Conservation (phyloP, 257 asterid genomes). For the Nemophila menziesii region DNA sequence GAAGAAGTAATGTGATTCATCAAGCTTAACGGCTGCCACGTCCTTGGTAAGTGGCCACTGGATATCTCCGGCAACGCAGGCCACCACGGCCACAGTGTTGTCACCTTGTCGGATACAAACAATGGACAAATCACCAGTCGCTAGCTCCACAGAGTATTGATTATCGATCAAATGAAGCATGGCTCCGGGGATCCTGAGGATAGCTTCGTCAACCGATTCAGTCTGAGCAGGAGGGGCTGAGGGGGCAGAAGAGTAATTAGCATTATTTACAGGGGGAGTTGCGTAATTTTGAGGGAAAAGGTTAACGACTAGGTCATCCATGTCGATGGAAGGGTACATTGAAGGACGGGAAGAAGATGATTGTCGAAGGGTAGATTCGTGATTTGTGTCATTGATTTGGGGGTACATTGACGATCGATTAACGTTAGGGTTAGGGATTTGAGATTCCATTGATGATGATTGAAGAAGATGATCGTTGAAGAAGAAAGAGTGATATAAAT, state of each 20-base stretch:
- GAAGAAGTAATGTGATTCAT: constrained; percentile 72
- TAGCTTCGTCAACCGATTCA: constrained; percentile 31
- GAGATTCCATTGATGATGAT: constrained; percentile 40
- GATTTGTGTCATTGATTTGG: constrained; percentile 24
- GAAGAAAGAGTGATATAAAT: neutral
- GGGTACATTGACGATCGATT: constrained; percentile 52
- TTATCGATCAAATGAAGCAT: constrained; percentile 75
- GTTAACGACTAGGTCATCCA: constrained; percentile 30
- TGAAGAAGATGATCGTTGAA: neutral
- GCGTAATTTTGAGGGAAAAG: constrained; percentile 28
- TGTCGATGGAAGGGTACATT: constrained; percentile 43
- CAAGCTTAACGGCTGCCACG: constrained; percentile 73
- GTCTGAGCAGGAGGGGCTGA: constrained; percentile 58
- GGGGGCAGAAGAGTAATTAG: constrained; percentile 36
- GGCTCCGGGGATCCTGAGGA: constrained; percentile 59
- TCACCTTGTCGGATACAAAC: constrained; percentile 44
- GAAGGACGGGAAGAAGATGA: constrained; percentile 24
- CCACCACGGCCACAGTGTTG: constrained; percentile 50
- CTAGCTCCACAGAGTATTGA: constrained; percentile 87
- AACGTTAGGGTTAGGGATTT: constrained; percentile 24
- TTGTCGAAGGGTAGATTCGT: constrained; percentile 20
- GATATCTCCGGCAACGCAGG: constrained; percentile 49
- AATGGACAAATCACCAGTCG: constrained; percentile 62
- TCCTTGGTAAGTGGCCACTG: constrained; percentile 89
- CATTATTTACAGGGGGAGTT: constrained; percentile 3